These are phyloP conservation scores for Cucurbita ficifolia DNA, from an alignment of 306 rosid species.

Conservation along the genomic window DNA sequence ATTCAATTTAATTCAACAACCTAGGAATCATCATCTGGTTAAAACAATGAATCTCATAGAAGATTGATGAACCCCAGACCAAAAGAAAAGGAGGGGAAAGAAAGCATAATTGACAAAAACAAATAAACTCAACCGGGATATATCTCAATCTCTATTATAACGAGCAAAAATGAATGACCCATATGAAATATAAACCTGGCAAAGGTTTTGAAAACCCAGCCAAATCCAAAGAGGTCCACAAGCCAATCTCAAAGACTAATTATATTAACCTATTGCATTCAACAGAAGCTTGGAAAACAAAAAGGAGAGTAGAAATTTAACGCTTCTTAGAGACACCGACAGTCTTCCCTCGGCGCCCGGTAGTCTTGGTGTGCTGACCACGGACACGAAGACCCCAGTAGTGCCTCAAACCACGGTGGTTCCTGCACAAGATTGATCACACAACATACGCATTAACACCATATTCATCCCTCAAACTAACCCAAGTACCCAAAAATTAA, in stretches of 20 bases:
- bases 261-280: background rate
- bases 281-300: background rate
- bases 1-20: too few relatives aligned
- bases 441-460: background rate
- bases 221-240: background rate
- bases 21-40: too few relatives aligned
- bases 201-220: background rate
- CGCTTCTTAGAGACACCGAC: slow-evolving; percentile 99
- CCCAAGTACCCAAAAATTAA: background rate
- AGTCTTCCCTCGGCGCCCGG: slow-evolving; percentile 95
- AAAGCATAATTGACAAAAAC: background rate
- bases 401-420: slow-evolving; percentile 96
- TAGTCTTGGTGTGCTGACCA: slow-evolving; percentile 98
- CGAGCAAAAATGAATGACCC: background rate
- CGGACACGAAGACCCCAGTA: slow-evolving; percentile 99
- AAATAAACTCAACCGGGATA: background rate
- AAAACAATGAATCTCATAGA: too few relatives aligned
- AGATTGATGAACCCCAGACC: background rate
- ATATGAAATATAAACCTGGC: background rate
- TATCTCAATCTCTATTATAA: slow-evolving; percentile 1
- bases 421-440: slow-evolving; percentile 29
- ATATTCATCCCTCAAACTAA: background rate
- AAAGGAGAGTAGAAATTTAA: background rate
- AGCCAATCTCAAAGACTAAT: background rate
- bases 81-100: background rate